Evolutionary conservation across 2,329 filamentous ascomycete species (phyloP).

Genomic region (Zymoseptoria ardabiliae): DNA sequence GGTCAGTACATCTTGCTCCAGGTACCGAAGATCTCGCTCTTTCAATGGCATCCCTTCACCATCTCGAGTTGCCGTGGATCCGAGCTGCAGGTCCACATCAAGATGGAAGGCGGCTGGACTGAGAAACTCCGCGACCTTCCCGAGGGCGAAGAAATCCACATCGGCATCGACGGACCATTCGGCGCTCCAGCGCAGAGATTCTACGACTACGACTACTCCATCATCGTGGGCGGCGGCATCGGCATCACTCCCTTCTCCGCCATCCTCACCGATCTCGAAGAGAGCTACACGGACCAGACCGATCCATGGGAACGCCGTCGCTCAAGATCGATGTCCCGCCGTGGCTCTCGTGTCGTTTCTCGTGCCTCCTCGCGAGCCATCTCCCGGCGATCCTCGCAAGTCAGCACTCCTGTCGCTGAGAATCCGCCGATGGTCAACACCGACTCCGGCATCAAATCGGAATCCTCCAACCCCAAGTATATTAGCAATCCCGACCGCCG

Average conservation of each 20-base stretch:
- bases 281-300: conserved; percentile 18
- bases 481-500: conserved; percentile 28
- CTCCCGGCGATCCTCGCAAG: background rate
- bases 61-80: conserved; percentile 48
- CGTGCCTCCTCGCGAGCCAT: background rate
- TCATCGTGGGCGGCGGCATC: conserved; percentile 52
- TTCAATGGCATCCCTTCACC: conserved; percentile 55
- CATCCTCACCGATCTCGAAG: conserved; percentile 49
- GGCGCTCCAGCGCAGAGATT: conserved; percentile 53
- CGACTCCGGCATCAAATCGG: background rate
- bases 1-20: conserved; percentile 53
- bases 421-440: background rate
- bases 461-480: background rate
- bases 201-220: conserved; percentile 50
- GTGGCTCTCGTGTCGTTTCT: background rate
- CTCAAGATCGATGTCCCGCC: background rate
- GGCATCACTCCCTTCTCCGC: conserved; percentile 53
- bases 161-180: conserved; percentile 52
- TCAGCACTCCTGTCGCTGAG: background rate
- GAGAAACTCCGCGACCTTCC: conserved; percentile 38
- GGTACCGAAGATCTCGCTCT: conserved; percentile 46
- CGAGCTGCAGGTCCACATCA: conserved; percentile 51
- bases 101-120: conserved; percentile 53
- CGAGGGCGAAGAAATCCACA: conserved; percentile 36
- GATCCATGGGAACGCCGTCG: conserved; percentile 17